Base-by-base conservation (phyloP, 2,329 filamentous ascomycete genomes). In the Neonectria faginata region DNA sequence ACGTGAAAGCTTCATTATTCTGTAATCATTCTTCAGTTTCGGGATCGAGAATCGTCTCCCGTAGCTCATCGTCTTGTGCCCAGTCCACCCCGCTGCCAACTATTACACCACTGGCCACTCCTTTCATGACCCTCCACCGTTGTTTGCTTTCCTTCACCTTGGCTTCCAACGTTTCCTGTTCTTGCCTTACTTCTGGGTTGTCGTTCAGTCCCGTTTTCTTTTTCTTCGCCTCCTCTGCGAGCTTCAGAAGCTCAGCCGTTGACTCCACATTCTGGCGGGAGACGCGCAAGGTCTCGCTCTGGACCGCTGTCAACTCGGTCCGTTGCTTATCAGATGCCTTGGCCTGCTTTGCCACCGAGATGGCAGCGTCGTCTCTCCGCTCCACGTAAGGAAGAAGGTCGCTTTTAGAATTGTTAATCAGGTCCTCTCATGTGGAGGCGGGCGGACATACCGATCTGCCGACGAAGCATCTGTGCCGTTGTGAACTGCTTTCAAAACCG, bases 21-120 rank as follows among this genome's bases (percentile, higher is more conserved):
- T 53, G 36, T 18, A 20, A 48, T 74, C 47, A 75, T 58, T 79
- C 76, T 53, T 83, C 82, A 66, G 79, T 78, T 67, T 90, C 88
- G 11, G 83, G 80, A 73, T 92, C 93, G 66, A 97, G 82, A 27
- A 97, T 92, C 65, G 95, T 83, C 55, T 88, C 86, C 62, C 87
- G 84, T 66, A 97, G 80, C 64, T 83, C 84, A 56, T 89, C 85
- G 77, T 97, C 89, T 44, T 86, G 82, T 12, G 88, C 89, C 93
- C 93, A 97, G 74, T 97, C 89, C 58, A 96, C 83, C 51, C 93
- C 93, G 77, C 93, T 97, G 3, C 92, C 92, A 5, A 89, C 92
- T 51, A 97, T 86, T 60, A 94, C 85, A 18, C 91, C 92, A 73
- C 91, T 92, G n/a, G 91, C 85, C 45, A 93, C 88, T 25, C 88